Evolutionary conservation across 2,329 filamentous ascomycete genomes (phyloP).

Genomic region (Neodidymelliopsis sp.): DNA sequence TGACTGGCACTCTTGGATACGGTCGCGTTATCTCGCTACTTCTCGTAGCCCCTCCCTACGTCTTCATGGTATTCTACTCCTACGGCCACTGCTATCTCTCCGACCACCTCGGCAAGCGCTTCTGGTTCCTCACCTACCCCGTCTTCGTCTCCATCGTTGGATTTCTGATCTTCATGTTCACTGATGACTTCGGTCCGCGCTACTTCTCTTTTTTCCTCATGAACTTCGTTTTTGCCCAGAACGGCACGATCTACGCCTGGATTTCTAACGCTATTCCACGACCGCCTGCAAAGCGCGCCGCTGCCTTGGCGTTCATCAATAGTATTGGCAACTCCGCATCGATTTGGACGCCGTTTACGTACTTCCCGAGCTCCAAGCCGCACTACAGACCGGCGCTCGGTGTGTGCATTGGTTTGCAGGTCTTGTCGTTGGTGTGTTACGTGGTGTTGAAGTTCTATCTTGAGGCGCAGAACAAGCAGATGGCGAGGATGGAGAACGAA

Average conservation of each 20-base stretch:
- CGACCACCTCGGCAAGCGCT: slow-evolving; percentile 53
- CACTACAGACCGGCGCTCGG: slow-evolving; percentile 32
- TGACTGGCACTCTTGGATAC: slow-evolving; percentile 63
- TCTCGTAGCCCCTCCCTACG: slow-evolving; percentile 66
- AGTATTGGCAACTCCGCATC: slow-evolving; percentile 61
- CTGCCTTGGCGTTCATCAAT: slow-evolving; percentile 64
- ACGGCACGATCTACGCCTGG: slow-evolving; percentile 65
- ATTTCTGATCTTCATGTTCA: slow-evolving; percentile 63
- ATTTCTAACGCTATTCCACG: slow-evolving; percentile 60
- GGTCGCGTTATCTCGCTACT: slow-evolving; percentile 61
- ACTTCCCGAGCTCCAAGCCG: slow-evolving; percentile 29
- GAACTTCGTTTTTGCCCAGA: slow-evolving; percentile 64
- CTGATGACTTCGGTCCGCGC: slow-evolving; percentile 58
- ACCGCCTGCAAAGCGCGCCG: slow-evolving; percentile 63
- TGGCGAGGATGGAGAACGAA: slow-evolving; percentile 60
- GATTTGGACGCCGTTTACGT: slow-evolving; percentile 57
- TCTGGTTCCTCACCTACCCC: slow-evolving; percentile 53
- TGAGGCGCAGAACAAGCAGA: slow-evolving; percentile 57
- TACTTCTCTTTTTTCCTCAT: slow-evolving; percentile 66
- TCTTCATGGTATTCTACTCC: slow-evolving; percentile 62
- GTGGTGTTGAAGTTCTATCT: slow-evolving; percentile 27
- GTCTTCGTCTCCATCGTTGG: slow-evolving; percentile 60
- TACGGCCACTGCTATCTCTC: slow-evolving; percentile 53
- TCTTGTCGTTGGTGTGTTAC: slow-evolving; percentile 25
- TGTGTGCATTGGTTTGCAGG: slow-evolving; percentile 30